Conservation (phyloP, 306 rosid genomes). For the Cucurbita ficifolia region DNA sequence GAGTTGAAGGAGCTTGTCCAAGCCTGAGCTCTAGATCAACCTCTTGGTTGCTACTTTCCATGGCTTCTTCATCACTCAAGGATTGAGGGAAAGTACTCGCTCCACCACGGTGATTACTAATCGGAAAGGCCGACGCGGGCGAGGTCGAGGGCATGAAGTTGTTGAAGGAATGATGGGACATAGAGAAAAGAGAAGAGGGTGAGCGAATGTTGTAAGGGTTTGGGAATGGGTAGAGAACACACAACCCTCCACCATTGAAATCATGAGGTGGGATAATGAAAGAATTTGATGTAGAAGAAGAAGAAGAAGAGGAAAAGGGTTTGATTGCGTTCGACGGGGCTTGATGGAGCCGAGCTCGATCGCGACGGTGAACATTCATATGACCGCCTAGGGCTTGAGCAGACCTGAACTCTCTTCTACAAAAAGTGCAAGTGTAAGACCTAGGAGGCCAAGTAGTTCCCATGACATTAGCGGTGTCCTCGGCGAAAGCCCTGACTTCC, state of each 20-base stretch:
- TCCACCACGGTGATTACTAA: neutral
- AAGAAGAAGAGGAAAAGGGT: neutral
- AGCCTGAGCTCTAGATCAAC: constrained; percentile 90
- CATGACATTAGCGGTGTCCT: constrained; percentile 66
- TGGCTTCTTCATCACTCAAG: neutral
- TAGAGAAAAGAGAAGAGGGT: constrained; percentile 49
- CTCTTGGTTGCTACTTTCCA: constrained; percentile 28
- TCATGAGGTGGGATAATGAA: constrained; percentile 46
- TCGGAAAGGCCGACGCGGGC: constrained; percentile 15
- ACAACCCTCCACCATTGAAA: constrained; percentile 35
- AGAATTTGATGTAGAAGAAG: neutral
- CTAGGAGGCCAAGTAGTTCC: constrained; percentile 93
- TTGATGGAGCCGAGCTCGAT: constrained; percentile 85
- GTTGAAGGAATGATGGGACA: constrained; percentile 25
- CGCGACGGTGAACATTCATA: constrained; percentile 98
- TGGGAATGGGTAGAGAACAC: constrained; percentile 62
- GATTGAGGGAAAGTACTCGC: neutral
- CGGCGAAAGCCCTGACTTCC: constrained; percentile 87
- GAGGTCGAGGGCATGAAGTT: constrained; percentile 13
- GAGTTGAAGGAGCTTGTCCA: constrained; percentile 39
- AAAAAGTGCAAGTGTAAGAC: constrained; percentile 76
- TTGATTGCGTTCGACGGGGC: constrained; percentile 8
- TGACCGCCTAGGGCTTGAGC: constrained; percentile 98
- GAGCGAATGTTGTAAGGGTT: constrained; percentile 36
- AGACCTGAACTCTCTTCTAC: constrained; percentile 71